These are phyloP conservation scores for Amorphotheca resinae DNA, from an alignment of 495 filamentous ascomycete genomes.

Conservation along the genomic window DNA sequence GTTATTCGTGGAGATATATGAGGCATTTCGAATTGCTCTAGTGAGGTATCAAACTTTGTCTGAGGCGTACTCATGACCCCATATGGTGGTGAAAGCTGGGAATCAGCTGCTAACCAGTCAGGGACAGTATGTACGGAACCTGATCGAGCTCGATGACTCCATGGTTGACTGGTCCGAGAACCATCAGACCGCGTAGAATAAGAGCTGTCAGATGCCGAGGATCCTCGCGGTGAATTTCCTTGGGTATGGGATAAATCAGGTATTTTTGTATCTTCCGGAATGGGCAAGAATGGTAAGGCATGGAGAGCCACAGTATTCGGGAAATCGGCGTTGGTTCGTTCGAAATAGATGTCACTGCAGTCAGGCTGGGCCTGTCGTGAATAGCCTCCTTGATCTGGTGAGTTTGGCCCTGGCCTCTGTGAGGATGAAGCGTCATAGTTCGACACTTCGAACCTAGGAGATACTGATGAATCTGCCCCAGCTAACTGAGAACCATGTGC, in stretches of 20 bases:
- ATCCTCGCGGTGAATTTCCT: constrained; percentile 34
- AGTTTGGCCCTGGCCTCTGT: too few relatives aligned
- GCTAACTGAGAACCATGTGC: constrained; percentile 8
- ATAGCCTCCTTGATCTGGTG: too few relatives aligned
- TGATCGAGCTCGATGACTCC: too few relatives aligned
- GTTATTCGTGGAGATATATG: constrained; percentile 14
- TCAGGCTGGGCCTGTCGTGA: constrained; percentile 3
- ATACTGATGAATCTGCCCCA: constrained; percentile 3
- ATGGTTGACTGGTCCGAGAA: constrained; percentile 6
- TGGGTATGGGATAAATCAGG: constrained; percentile 20
- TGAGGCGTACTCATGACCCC: neutral
- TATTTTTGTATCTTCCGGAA: constrained; percentile 13
- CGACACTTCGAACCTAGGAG: too few relatives aligned
- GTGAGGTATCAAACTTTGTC: constrained; percentile 13
- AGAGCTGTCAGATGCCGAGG: constrained; percentile 38
- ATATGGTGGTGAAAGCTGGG: too few relatives aligned
- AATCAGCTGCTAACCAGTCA: constrained; percentile 12
- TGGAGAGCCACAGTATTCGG: constrained; percentile 3
- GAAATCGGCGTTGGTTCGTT: constrained; percentile 4
- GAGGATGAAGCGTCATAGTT: too few relatives aligned
- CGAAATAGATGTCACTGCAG: constrained; percentile 7
- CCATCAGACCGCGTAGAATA: constrained; percentile 37
- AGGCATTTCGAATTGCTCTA: constrained; percentile 14
- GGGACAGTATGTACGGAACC: too few relatives aligned
- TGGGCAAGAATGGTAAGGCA: constrained; percentile 11